Conservation (phyloP, 2,329 filamentous ascomycete genomes). For the Fusarium chuoi region DNA sequence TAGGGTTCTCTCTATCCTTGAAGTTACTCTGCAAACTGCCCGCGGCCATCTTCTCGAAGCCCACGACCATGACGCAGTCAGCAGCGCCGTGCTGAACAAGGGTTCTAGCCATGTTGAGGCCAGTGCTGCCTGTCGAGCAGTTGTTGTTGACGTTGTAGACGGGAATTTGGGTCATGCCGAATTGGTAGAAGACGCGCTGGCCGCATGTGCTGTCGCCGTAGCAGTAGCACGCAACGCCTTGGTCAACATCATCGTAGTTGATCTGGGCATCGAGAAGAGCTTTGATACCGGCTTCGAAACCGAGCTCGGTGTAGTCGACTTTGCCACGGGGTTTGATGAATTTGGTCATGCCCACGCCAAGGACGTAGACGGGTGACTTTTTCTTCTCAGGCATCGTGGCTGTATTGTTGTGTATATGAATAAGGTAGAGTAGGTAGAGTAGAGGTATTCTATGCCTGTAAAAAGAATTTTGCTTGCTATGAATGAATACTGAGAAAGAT, state of each 20-base stretch:
- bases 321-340: slow-evolving; percentile 97
- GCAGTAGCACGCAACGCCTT: slow-evolving; percentile 97
- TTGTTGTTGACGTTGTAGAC: slow-evolving; percentile 99
- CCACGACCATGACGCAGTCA: slow-evolving; percentile 90
- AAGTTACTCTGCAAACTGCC: slow-evolving; percentile 87
- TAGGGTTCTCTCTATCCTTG: slow-evolving; percentile 85
- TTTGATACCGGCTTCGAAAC: slow-evolving; percentile 91
- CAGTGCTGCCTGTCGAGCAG: slow-evolving; percentile 95
- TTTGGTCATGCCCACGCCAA: slow-evolving; percentile 98
- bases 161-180: slow-evolving; percentile 95
- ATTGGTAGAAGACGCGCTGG: slow-evolving; percentile 98
- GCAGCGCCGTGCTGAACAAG: slow-evolving; percentile 83
- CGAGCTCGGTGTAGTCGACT: slow-evolving; percentile 93
- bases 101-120: slow-evolving; percentile 83
- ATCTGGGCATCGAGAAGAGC: slow-evolving; percentile 87
- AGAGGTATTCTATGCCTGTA: not conserved
- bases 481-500: not conserved
- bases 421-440: not conserved
- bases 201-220: slow-evolving; percentile 96
- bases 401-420: not conserved
- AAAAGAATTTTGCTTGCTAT: slow-evolving; percentile 15
- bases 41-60: slow-evolving; percentile 98
- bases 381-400: slow-evolving; percentile 59
- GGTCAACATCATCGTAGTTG: slow-evolving; percentile 95
- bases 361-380: slow-evolving; percentile 77